Conservation (phyloP, 2,329 filamentous ascomycete species). For the Neonectria punicea region DNA sequence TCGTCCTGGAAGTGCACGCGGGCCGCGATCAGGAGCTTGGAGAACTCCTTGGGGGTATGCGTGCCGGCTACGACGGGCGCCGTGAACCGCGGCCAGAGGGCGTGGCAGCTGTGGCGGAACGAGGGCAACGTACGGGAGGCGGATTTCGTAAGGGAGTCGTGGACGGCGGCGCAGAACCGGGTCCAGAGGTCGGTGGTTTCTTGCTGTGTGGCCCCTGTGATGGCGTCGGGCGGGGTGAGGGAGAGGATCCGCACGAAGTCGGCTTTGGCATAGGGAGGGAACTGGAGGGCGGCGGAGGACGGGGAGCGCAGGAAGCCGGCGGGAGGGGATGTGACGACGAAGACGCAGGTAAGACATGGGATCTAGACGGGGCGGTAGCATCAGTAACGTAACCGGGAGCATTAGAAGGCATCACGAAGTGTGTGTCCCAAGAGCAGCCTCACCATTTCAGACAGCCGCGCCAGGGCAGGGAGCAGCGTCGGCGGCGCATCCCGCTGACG, state of each 20-base stretch:
- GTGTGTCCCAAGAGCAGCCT: conserved; percentile 42
- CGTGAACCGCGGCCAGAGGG: conserved; percentile 88
- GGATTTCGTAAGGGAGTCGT: conserved; percentile 85
- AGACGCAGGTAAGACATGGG: conserved; percentile 78
- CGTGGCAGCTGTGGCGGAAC: conserved; percentile 75
- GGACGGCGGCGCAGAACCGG: conserved; percentile 84
- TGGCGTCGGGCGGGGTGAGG: conserved; percentile 56
- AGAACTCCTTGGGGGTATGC: conserved; percentile 82
- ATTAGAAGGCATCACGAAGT: conserved; percentile 16
- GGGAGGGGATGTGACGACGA: conserved; percentile 79
- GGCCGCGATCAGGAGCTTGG: conserved; percentile 79
- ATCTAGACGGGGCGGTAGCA: conserved; percentile 64
- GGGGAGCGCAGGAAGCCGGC: conserved; percentile 76
- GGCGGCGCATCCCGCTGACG: conserved; percentile 81
- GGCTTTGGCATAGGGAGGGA: conserved; percentile 83
- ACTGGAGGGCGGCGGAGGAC: conserved; percentile 80
- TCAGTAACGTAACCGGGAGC: conserved; percentile 8
- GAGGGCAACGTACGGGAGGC: conserved; percentile 82
- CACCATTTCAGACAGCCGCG: conserved; percentile 83
- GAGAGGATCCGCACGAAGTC: conserved; percentile 83
- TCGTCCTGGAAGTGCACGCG: conserved; percentile 79
- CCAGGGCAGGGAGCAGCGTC: conserved; percentile 83
- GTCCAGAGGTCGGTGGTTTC: conserved; percentile 78
- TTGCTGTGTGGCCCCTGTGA: conserved; percentile 60
- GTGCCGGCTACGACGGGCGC: conserved; percentile 80